phyloP scores from a whole-genome alignment of 2,329 filamentous ascomycete species.

The Alternaria angustiovoidea region DNA sequence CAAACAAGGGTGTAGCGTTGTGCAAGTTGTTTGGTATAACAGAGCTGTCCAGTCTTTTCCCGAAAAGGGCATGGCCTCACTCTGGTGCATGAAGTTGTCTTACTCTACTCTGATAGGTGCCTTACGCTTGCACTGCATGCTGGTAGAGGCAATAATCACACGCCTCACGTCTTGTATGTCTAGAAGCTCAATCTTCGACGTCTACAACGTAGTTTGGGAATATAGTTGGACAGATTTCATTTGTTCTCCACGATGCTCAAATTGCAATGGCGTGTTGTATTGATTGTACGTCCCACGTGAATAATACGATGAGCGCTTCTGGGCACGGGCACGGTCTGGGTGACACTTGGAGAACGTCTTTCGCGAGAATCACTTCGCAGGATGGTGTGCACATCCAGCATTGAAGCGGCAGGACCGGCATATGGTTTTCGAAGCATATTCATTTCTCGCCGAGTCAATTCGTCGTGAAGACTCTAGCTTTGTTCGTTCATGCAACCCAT shows the following conservation, averaged over 20 bases:
- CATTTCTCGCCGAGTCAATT: conserved; percentile 21
- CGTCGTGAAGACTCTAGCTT: conserved; percentile 18
- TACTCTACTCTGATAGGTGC: not conserved
- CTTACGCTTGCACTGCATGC: not conserved
- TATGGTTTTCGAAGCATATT: conserved; percentile 20
- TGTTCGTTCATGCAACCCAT: conserved; percentile 20
- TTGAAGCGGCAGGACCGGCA: not conserved
- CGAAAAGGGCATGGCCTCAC: not conserved
- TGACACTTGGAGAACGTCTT: not conserved
- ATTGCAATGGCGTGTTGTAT: not conserved
- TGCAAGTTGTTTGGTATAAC: no score
- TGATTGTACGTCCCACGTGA: not conserved
- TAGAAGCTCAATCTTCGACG: not conserved
- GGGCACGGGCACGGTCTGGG: not conserved
- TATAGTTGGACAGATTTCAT: not conserved
- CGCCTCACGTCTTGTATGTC: not conserved
- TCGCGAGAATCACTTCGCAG: not conserved
- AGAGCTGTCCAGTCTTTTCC: no score
- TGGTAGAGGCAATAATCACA: not conserved
- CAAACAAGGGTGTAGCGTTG: no score
- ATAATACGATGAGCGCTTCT: not conserved
- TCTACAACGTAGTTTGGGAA: not conserved
- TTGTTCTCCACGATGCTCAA: not conserved
- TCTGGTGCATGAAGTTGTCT: not conserved
- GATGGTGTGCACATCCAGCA: not conserved